These are phyloP conservation scores for Globisporangium abappressorium DNA, from an alignment of 352 stramenopile species.

Conservation along the genomic window DNA sequence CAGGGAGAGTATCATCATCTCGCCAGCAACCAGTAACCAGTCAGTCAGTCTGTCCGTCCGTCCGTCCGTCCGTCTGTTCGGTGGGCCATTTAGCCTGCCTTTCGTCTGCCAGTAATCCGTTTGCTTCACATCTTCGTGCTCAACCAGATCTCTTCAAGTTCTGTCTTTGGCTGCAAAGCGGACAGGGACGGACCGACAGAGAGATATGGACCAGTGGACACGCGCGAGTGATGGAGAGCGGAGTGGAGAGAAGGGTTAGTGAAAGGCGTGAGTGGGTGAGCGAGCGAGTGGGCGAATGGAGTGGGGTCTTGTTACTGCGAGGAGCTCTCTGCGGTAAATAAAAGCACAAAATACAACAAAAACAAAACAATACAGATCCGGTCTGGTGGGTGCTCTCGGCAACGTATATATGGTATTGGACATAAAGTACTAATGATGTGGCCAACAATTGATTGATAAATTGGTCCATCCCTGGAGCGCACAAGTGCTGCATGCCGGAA, in stretches of 20 bases:
- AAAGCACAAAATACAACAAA: slow-evolving; percentile 1
- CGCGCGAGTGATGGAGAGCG: not conserved
- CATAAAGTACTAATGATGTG: not conserved
- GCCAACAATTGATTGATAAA: not conserved
- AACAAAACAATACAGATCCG: slow-evolving; percentile 3
- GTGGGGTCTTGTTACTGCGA: not conserved
- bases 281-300: not conserved
- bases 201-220: not conserved
- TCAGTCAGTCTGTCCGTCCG: not conserved
- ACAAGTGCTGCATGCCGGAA: not conserved
- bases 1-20: not conserved
- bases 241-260: too few relatives aligned
- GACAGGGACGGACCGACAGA: not conserved
- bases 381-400: not conserved
- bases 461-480: slow-evolving; percentile 2
- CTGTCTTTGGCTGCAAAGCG: not conserved
- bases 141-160: slow-evolving; percentile 1
- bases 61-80: not conserved
- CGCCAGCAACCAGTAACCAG: not conserved
- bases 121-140: not conserved
- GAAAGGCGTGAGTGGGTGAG: not conserved
- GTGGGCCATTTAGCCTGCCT: not conserved
- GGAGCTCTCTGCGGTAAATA: not conserved
- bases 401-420: not conserved
- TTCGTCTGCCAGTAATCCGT: not conserved